A percentile compares a stretch with the other conserved stretches of the same genome.
These are phyloP conservation scores for Jamesozyma piceae DNA, from an alignment of 805 yeast species.

Conservation along the genomic window DNA sequence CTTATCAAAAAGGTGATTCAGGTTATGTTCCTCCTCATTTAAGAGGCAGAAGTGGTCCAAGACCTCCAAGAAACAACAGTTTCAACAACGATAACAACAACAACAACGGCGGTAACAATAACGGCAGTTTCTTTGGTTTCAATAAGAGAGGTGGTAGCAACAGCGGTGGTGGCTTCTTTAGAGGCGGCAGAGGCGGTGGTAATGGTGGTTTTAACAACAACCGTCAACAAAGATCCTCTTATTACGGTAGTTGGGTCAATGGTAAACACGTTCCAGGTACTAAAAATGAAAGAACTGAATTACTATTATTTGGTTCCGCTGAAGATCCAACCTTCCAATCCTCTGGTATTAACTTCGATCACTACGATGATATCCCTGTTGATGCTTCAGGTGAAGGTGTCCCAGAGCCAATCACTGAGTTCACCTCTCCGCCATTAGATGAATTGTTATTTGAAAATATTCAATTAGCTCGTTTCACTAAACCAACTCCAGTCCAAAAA, in stretches of 20 bases:
- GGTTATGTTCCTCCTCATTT: slow-evolving; percentile 43
- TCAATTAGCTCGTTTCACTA: slow-evolving; percentile 77
- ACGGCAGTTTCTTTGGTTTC: slow-evolving; percentile 7
- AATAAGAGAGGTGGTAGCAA: slow-evolving; percentile 14
- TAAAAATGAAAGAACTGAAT: slow-evolving; percentile 58
- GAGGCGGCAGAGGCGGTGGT: slow-evolving; percentile 27
- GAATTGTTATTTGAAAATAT: slow-evolving; percentile 78
- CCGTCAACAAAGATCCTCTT: slow-evolving; percentile 27
- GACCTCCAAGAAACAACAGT: slow-evolving; percentile 6
- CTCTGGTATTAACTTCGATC: slow-evolving; percentile 96
- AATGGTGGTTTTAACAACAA: slow-evolving; percentile 34
- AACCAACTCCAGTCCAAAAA: slow-evolving; percentile 94
- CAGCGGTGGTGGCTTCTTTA: slow-evolving; percentile 26
- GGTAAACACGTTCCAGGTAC: slow-evolving; percentile 84
- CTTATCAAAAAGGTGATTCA: neutral
- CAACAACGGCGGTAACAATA: slow-evolving; percentile 26
- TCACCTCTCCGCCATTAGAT: slow-evolving; percentile 90
- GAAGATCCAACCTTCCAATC: slow-evolving; percentile 63
- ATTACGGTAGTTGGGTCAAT: slow-evolving; percentile 66
- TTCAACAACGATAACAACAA: slow-evolving; percentile 22
- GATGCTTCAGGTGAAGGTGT: slow-evolving; percentile 93
- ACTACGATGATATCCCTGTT: slow-evolving; percentile 97
- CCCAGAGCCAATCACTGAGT: slow-evolving; percentile 84
- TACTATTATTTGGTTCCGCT: slow-evolving; percentile 76
- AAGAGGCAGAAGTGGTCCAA: slow-evolving; percentile 28